These are phyloP conservation scores for Talaromyces islandicus DNA, from an alignment of 2,329 filamentous ascomycete species.

Conservation along the genomic window DNA sequence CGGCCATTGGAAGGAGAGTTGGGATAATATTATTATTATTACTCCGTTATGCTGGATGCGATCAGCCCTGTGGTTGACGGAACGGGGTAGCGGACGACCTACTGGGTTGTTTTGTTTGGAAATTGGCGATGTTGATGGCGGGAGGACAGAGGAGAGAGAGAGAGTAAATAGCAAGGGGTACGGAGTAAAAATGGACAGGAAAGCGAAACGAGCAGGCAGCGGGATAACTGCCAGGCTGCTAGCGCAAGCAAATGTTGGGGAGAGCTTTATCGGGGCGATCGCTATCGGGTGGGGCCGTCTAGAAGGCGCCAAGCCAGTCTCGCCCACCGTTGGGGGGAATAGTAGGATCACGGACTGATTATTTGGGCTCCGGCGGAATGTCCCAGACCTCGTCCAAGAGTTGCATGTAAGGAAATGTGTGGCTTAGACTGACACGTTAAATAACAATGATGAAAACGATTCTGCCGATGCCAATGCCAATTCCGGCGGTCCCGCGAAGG, in stretches of 20 bases:
- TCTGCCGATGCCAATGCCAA: not conserved
- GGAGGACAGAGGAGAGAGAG: not conserved
- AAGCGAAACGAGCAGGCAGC: not conserved
- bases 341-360: not conserved
- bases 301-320: not conserved
- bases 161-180: not conserved
- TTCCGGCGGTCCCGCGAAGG: not conserved
- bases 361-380: not conserved
- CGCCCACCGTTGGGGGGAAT: not conserved
- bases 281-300: slow-evolving; percentile 1
- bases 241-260: not conserved
- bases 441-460: too few species aligned
- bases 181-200: not conserved
- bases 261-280: slow-evolving; percentile 1
- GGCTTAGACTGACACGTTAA: not conserved
- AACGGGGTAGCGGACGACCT: not conserved
- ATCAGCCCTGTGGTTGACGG: not conserved
- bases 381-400: too few species aligned
- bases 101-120: not conserved
- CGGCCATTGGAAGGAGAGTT: slow-evolving; percentile 30
- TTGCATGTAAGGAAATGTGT: not conserved
- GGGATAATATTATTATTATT: too few species aligned
- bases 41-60: not conserved
- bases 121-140: not conserved
- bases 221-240: not conserved